Conservation (phyloP, 2,329 filamentous ascomycete genomes). For the Ophiocordyceps camponoti-leonardi region DNA sequence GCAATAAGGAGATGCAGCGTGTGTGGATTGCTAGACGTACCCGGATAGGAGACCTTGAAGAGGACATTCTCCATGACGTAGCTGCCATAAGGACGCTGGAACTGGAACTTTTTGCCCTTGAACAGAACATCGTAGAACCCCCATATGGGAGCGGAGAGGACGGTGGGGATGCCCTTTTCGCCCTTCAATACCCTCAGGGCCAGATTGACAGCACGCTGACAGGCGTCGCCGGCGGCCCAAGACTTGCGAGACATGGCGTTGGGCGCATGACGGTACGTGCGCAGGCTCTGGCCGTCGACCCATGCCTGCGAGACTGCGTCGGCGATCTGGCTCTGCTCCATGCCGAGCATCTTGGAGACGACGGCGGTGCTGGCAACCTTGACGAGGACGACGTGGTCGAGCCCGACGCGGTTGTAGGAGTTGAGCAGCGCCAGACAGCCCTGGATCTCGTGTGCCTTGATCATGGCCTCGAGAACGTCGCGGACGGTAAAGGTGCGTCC, state of each 20-base stretch:
- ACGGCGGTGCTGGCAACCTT: constrained; percentile 94
- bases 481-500: constrained; percentile 78
- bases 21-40: constrained; percentile 29
- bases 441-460: constrained; percentile 98
- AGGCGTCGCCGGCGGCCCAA: constrained; percentile 96
- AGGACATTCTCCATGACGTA: constrained; percentile 99
- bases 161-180: constrained; percentile 79
- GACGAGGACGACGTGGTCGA: constrained; percentile 95
- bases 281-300: constrained; percentile 89
- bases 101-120: constrained; percentile 88
- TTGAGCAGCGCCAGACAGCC: constrained; percentile 93
- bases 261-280: constrained; percentile 91
- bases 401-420: constrained; percentile 95
- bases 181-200: constrained; percentile 83
- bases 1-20: not conserved
- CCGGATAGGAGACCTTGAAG: constrained; percentile 98
- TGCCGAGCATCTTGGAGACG: constrained; percentile 85
- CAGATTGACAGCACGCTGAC: constrained; percentile 85
- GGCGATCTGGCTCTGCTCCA: constrained; percentile 78
- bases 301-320: constrained; percentile 94
- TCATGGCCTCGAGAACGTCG: constrained; percentile 92
- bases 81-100: constrained; percentile 90
- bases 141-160: constrained; percentile 84
- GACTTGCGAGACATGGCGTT: constrained; percentile 99
- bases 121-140: constrained; percentile 98